phyloP scores from a whole-genome alignment of 1,284 basidiomycete genomes.

The Ustilago xerochloae region DNA sequence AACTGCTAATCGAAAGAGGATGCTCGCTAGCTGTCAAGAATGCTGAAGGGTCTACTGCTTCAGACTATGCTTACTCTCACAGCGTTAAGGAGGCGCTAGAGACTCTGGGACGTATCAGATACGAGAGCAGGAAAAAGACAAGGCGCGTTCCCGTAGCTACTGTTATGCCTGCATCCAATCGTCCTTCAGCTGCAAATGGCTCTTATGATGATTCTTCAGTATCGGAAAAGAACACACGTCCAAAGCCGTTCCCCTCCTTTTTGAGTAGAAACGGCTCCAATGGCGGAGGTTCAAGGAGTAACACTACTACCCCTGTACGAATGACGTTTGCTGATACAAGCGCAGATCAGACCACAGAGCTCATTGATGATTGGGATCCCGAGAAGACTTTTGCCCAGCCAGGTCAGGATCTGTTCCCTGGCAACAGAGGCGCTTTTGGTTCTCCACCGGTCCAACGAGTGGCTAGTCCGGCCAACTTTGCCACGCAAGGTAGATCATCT shows the following conservation, averaged over 20 bases:
- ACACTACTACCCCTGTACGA: slow-evolving; percentile 23
- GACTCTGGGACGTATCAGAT: slow-evolving; percentile 44
- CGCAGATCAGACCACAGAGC: slow-evolving; percentile 4
- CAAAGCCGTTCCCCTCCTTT: slow-evolving; percentile 27
- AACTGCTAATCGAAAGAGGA: slow-evolving; percentile 86
- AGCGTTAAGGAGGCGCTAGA: slow-evolving; percentile 52
- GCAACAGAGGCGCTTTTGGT: slow-evolving; percentile 12
- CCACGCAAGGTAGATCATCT: slow-evolving; percentile 15
- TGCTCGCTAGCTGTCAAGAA: slow-evolving; percentile 84
- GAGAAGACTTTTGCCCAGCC: slow-evolving; percentile 47
- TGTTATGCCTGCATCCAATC: slow-evolving; percentile 12
- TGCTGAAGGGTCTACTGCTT: slow-evolving; percentile 87
- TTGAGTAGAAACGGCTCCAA: slow-evolving; percentile 22
- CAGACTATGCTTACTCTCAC: slow-evolving; percentile 82
- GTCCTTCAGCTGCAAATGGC: background rate
- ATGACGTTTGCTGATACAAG: slow-evolving; percentile 11
- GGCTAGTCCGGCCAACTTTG: slow-evolving; percentile 12
- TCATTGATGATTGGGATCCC: slow-evolving; percentile 43
- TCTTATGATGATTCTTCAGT: slow-evolving; percentile 7
- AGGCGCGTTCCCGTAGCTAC: slow-evolving; percentile 18
- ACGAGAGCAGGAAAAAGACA: slow-evolving; percentile 37
- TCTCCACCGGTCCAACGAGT: slow-evolving; percentile 26
- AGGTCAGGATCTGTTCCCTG: slow-evolving; percentile 34
- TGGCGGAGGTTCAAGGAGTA: slow-evolving; percentile 11
- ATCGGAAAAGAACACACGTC: slow-evolving; percentile 12